These are phyloP conservation scores for Zopfochytrium polystomum DNA, from an alignment of 371 early-diverging fungal species.

Conservation along the genomic window DNA sequence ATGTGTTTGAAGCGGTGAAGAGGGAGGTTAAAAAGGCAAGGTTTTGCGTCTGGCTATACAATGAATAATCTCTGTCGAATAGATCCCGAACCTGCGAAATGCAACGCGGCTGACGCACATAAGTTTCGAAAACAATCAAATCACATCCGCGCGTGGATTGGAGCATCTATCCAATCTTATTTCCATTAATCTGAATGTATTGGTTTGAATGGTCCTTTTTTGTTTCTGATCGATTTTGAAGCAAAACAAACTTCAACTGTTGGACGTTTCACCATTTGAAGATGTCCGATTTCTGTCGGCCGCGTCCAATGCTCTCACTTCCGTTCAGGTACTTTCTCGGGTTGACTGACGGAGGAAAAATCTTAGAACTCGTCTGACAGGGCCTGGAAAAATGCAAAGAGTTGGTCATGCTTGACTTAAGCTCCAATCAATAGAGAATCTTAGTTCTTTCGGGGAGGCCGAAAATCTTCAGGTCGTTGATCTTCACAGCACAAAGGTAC, in stretches of 20 bases:
- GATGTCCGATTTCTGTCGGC: constrained; percentile 25
- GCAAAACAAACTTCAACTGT: constrained; percentile 27
- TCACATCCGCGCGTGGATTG: constrained; percentile 17
- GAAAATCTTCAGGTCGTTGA: constrained; percentile 19
- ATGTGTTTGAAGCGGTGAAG: constrained; percentile 18
- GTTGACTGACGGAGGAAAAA: constrained; percentile 1
- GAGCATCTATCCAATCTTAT: too few relatives aligned
- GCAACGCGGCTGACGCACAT: constrained; percentile 17
- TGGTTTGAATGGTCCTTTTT: neutral
- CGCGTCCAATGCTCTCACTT: constrained; percentile 17
- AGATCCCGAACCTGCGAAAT: constrained; percentile 25
- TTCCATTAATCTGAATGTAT: too few relatives aligned
- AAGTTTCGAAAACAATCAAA: constrained; percentile 16
- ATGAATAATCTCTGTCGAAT: neutral
- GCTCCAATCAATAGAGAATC: constrained; percentile 18
- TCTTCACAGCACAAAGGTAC: constrained; percentile 16
- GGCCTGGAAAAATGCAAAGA: constrained; percentile 12
- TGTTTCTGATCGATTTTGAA: neutral
- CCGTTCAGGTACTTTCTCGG: constrained; percentile 24
- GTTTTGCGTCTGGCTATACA: neutral
- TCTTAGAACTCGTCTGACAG: constrained; percentile 11
- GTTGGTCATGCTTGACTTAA: constrained; percentile 20
- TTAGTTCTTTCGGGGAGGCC: constrained; percentile 12
- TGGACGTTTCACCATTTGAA: constrained; percentile 23
- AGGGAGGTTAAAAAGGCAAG: constrained; percentile 17